phyloP scores from a whole-genome alignment of 306 rosid species.

The Dalbergia cochinchinensis region DNA sequence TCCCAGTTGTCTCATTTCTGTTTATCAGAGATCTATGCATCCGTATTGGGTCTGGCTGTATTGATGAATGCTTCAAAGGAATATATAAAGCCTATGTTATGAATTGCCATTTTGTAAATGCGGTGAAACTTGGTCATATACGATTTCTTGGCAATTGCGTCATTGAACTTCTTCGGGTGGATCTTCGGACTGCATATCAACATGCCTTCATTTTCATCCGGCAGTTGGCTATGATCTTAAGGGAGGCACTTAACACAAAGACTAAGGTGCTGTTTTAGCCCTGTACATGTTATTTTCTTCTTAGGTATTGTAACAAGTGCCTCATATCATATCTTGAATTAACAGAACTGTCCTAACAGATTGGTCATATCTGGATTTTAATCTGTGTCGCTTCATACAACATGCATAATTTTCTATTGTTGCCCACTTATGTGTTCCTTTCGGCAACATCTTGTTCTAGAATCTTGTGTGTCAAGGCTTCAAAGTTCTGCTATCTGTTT shows the following conservation, averaged over 20 bases:
- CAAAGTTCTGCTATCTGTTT: constrained; percentile 29
- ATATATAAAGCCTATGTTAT: constrained; percentile 92
- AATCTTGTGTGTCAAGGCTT: constrained; percentile 37
- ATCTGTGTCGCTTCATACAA: constrained; percentile 1
- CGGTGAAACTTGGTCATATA: constrained; percentile 80
- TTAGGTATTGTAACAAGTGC: constrained; percentile 14
- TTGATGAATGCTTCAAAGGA: constrained; percentile 90
- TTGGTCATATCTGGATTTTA: constrained; percentile 35
- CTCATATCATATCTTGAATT: constrained; percentile 1
- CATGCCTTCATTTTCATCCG: constrained; percentile 92
- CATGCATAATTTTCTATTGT: constrained; percentile 18
- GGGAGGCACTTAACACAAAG: constrained; percentile 86
- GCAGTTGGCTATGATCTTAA: constrained; percentile 88
- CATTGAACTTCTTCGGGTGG: constrained; percentile 79
- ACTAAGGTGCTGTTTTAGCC: constrained; percentile 73
- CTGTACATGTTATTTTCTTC: constrained; percentile 30
- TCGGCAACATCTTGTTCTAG: constrained; percentile 13
- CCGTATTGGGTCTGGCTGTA: constrained; percentile 87
- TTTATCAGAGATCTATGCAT: constrained; percentile 85
- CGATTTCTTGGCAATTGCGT: constrained; percentile 85
- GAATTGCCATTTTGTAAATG: constrained; percentile 93
- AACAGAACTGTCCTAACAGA: constrained; percentile 24
- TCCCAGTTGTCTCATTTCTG: constrained; percentile 75
- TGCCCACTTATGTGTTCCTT: constrained; percentile 9
- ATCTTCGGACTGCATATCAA: constrained; percentile 86